phyloP scores from a whole-genome alignment of 1,284 basidiomycete genomes.

The Ceratobasidium sp. region DNA sequence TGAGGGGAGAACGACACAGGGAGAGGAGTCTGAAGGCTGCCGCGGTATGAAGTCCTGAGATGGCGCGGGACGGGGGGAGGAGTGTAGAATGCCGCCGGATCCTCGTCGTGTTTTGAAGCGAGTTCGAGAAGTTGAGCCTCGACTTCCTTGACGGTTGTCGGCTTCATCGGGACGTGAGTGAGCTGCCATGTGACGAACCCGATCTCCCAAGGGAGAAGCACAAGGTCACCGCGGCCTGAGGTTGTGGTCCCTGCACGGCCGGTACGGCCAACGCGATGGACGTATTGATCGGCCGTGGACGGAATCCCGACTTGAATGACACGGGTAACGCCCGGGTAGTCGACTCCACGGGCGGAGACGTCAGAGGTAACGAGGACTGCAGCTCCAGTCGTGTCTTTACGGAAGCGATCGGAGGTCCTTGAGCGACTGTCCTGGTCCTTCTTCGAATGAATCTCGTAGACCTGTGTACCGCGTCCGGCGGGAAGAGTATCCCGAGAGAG shows the following conservation, averaged over 20 bases:
- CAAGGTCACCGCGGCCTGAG: constrained; percentile 87
- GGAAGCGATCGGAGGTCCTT: constrained; percentile 77
- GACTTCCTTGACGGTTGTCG: constrained; percentile 69
- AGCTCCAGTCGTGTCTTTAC: constrained; percentile 71
- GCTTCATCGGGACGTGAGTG: constrained; percentile 78
- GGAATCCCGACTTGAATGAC: constrained; percentile 95
- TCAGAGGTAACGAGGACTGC: constrained; percentile 89
- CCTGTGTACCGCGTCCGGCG: constrained; percentile 65
- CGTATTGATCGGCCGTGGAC: constrained; percentile 79
- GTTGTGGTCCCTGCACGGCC: constrained; percentile 84
- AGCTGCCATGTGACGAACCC: constrained; percentile 79
- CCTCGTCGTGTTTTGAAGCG: constrained; percentile 66
- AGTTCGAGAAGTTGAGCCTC: constrained; percentile 67
- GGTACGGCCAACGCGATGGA: constrained; percentile 94
- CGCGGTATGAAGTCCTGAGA: constrained; percentile 19
- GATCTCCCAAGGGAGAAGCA: constrained; percentile 87
- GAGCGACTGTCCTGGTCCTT: constrained; percentile 76
- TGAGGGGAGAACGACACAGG: constrained; percentile 47
- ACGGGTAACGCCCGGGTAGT: constrained; percentile 91
- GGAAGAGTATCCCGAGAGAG: constrained; percentile 64
- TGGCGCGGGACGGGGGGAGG: constrained; percentile 39
- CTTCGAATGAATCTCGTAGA: constrained; percentile 93
- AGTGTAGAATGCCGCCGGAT: constrained; percentile 59
- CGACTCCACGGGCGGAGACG: constrained; percentile 91
- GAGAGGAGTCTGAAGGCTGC: not conserved